Conservation (phyloP, 75 land plant species). For the Chamaecyparis obtusa region DNA sequence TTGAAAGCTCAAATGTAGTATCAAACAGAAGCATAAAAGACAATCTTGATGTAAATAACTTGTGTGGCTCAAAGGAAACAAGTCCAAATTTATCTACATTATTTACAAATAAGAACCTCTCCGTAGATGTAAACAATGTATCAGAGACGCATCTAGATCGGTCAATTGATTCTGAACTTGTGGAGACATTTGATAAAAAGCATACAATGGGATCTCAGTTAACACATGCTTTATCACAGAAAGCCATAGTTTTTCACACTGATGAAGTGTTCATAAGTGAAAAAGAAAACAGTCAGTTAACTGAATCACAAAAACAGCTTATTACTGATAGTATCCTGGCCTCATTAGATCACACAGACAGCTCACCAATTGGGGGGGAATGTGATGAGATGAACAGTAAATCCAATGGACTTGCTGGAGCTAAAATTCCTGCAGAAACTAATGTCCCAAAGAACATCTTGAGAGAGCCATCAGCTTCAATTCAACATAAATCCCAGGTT, state of each 20-base stretch:
- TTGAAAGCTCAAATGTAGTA: not conserved
- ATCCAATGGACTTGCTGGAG: not conserved
- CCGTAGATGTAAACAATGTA: not conserved
- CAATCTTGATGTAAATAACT: not conserved
- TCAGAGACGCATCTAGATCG: not conserved
- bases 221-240: not conserved
- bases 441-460: not conserved
- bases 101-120: not conserved
- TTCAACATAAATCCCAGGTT: conserved; percentile 2
- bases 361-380: not conserved
- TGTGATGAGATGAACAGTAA: not conserved
- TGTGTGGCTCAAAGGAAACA: not conserved
- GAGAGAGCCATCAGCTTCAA: not conserved
- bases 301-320: not conserved
- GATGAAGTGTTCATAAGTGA: not conserved
- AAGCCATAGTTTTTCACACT: not conserved
- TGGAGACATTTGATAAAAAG: not conserved
- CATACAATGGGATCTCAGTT: not conserved
- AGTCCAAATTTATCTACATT: not conserved
- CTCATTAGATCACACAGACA: not conserved
- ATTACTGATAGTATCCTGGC: not conserved
- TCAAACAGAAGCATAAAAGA: not conserved
- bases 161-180: not conserved
- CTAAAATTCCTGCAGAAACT: not conserved
- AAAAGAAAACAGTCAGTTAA: not conserved